These are phyloP conservation scores for Yamadazyma dendronema DNA, from an alignment of 1,139 yeast genomes.

Conservation along the genomic window DNA sequence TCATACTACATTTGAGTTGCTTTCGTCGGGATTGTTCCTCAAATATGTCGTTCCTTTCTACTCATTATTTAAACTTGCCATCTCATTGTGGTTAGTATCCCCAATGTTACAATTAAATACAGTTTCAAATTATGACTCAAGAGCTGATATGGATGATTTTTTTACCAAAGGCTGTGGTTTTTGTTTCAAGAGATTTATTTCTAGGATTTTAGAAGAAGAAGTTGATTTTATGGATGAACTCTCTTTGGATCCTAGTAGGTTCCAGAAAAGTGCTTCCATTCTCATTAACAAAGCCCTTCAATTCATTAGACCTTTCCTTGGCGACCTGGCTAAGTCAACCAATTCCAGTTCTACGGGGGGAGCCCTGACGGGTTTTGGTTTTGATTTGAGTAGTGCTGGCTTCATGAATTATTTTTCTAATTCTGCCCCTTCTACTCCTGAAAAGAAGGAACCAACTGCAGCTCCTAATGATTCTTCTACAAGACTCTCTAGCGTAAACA, in stretches of 20 bases:
- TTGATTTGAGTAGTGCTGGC: slow-evolving; percentile 6
- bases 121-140: slow-evolving; percentile 7
- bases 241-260: not conserved
- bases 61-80: slow-evolving; percentile 35
- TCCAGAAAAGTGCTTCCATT: not conserved
- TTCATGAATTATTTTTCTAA: slow-evolving; percentile 3
- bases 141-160: slow-evolving; percentile 25
- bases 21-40: slow-evolving; percentile 33
- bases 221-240: slow-evolving; percentile 3
- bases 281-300: not conserved
- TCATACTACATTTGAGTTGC: slow-evolving; percentile 31
- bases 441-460: not conserved
- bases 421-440: not conserved
- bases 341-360: not conserved
- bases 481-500: not conserved
- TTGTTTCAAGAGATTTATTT: slow-evolving; percentile 29
- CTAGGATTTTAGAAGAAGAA: slow-evolving; percentile 33
- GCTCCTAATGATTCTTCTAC: slow-evolving; percentile 5
- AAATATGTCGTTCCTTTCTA: slow-evolving; percentile 48
- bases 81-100: slow-evolving; percentile 52
- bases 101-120: slow-evolving; percentile 32
- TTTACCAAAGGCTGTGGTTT: slow-evolving; percentile 38
- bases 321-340: not conserved
- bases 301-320: not conserved
- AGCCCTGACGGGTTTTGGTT: not conserved